Percentiles rank a stretch among this genome's conserved stretches.
These are phyloP conservation scores for Phytopythium mirpurense DNA, from an alignment of 352 stramenopile genomes.

Conservation along the genomic window DNA sequence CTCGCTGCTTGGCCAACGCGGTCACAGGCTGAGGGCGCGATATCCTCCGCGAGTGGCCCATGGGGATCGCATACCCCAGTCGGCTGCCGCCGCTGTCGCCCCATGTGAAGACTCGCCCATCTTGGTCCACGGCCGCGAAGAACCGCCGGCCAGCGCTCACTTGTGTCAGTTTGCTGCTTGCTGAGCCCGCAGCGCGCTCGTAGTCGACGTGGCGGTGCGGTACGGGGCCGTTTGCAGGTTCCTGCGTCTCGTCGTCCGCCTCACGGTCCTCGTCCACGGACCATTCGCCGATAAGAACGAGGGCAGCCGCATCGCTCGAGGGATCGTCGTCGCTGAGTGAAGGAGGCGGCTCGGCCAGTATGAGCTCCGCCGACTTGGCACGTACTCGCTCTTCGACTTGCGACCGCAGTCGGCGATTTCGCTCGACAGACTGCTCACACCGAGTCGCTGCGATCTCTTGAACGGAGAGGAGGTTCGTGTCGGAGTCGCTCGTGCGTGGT, in stretches of 20 bases:
- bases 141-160: slow-evolving; percentile 49
- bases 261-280: slow-evolving; percentile 16
- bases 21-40: slow-evolving; percentile 29
- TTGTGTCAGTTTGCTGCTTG: slow-evolving; percentile 17
- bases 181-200: not conserved
- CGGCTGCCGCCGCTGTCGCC: slow-evolving; percentile 55
- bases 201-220: not conserved
- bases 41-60: slow-evolving; percentile 40
- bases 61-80: slow-evolving; percentile 41
- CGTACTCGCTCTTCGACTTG: not conserved
- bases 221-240: not conserved
- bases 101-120: slow-evolving; percentile 49
- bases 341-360: not conserved
- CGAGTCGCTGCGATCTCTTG: slow-evolving; percentile 21
- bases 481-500: slow-evolving; percentile 8
- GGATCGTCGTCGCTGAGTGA: not conserved
- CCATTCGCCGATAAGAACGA: slow-evolving; percentile 51
- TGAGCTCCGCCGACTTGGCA: not conserved
- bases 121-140: slow-evolving; percentile 41
- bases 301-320: not conserved
- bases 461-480: slow-evolving; percentile 6
- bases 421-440: slow-evolving; percentile 17
- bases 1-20: slow-evolving; percentile 23
- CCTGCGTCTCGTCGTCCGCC: not conserved
- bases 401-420: slow-evolving; percentile 15